Evolutionary conservation across 257 asterid genomes (phyloP).

Genomic region (Solanum bukasovii): DNA sequence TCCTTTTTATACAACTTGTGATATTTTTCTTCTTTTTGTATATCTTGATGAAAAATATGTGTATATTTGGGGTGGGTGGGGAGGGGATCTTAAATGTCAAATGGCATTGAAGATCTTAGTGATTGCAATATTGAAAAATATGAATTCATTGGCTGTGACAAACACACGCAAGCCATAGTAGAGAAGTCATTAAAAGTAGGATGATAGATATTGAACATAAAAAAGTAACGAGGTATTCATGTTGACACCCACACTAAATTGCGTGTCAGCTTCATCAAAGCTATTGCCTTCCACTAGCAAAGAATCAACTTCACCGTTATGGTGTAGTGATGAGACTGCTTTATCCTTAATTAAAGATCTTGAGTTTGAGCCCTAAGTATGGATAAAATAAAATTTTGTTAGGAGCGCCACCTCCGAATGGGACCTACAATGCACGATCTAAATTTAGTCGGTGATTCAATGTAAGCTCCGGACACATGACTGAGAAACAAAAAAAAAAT

Average conservation of each 20-base stretch:
- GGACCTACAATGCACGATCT: accelerated
- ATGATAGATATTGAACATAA: background rate
- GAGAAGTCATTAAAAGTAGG: background rate
- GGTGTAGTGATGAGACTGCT: accelerated
- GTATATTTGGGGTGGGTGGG: background rate
- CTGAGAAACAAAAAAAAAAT: no score
- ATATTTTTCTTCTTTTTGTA: background rate
- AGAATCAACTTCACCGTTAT: background rate
- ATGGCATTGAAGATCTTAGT: background rate
- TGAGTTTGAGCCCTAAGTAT: accelerated
- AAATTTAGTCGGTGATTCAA: no score
- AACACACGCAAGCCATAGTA: background rate
- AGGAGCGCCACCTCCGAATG: accelerated
- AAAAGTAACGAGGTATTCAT: background rate
- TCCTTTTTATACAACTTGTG: background rate
- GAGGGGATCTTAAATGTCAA: background rate
- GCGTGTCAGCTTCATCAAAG: background rate
- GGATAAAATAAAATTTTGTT: no score
- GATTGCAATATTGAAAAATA: background rate
- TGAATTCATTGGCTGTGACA: background rate
- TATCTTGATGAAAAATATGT: background rate
- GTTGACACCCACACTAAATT: background rate
- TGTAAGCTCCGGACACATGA: no score
- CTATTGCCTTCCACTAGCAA: background rate
- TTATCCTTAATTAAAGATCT: accelerated